Evolutionary conservation across 1,284 basidiomycete genomes (phyloP).

Genomic region (Ustilago hordei): DNA sequence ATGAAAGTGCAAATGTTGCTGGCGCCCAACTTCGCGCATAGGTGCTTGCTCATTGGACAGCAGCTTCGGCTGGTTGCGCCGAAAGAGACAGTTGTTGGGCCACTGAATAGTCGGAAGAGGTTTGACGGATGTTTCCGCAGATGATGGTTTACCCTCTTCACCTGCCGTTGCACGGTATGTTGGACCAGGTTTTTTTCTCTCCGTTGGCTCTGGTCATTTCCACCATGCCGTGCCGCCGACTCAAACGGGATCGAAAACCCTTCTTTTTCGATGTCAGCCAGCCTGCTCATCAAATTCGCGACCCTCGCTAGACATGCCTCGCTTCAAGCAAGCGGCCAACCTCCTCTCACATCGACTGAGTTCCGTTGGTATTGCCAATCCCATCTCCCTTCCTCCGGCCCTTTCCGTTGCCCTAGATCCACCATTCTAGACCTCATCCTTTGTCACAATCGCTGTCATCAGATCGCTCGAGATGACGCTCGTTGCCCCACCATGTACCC

Average conservation of each 20-base stretch:
- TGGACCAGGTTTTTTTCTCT: background rate
- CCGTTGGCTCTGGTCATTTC: background rate
- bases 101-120: background rate
- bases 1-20: background rate
- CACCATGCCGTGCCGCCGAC: slow-evolving; percentile 5
- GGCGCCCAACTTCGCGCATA: background rate
- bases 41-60: background rate
- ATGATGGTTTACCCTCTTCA: background rate
- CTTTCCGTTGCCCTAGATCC: background rate
- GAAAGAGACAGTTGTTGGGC: background rate
- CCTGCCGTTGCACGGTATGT: background rate
- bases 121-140: slow-evolving; percentile 4
- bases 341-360: background rate
- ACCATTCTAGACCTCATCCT: background rate
- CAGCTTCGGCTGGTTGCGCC: background rate
- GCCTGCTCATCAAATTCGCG: background rate
- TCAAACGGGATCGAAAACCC: background rate
- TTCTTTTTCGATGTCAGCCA: background rate
- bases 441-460: background rate
- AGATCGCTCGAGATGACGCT: background rate
- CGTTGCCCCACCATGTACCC: background rate
- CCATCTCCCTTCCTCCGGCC: background rate
- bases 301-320: background rate
- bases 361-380: background rate
- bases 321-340: background rate